These are phyloP conservation scores for Penicillium palitans DNA, from an alignment of 2,329 filamentous ascomycete genomes.

Conservation along the genomic window DNA sequence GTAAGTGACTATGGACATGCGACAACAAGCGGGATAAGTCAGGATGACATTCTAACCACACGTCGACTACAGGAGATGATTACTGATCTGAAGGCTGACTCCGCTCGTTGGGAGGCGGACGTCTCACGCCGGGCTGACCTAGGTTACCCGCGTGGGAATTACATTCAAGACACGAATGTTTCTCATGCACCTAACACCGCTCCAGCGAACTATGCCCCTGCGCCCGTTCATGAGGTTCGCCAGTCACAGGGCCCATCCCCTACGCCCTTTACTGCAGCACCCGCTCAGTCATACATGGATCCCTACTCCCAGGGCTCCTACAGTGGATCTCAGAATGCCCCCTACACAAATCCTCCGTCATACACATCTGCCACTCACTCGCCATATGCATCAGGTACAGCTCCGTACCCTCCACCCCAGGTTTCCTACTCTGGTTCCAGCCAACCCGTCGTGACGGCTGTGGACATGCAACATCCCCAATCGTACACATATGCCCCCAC, in stretches of 20 bases:
- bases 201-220: conserved; percentile 39
- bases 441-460: conserved; percentile 41
- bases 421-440: conserved; percentile 36
- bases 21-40: conserved; percentile 7
- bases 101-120: conserved; percentile 52
- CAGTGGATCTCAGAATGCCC: conserved; percentile 34
- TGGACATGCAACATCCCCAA: conserved; percentile 38
- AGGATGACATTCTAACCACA: conserved; percentile 10
- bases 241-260: conserved; percentile 41
- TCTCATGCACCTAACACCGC: conserved; percentile 42
- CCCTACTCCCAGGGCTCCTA: conserved; percentile 37
- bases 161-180: conserved; percentile 40
- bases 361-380: conserved; percentile 37
- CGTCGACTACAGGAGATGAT: conserved; percentile 53
- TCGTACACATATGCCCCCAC: conserved; percentile 42
- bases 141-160: conserved; percentile 46
- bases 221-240: conserved; percentile 41
- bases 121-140: conserved; percentile 42
- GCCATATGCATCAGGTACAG: conserved; percentile 36
- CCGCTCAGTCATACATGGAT: conserved; percentile 37
- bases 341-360: conserved; percentile 33
- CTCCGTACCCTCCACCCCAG: conserved; percentile 38
- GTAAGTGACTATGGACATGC: conserved; percentile 51
- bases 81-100: conserved; percentile 55
- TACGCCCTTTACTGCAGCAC: conserved; percentile 37